Base-by-base conservation (phyloP, 2,329 filamentous ascomycete genomes). In the Hymenoscyphus repandus region DNA sequence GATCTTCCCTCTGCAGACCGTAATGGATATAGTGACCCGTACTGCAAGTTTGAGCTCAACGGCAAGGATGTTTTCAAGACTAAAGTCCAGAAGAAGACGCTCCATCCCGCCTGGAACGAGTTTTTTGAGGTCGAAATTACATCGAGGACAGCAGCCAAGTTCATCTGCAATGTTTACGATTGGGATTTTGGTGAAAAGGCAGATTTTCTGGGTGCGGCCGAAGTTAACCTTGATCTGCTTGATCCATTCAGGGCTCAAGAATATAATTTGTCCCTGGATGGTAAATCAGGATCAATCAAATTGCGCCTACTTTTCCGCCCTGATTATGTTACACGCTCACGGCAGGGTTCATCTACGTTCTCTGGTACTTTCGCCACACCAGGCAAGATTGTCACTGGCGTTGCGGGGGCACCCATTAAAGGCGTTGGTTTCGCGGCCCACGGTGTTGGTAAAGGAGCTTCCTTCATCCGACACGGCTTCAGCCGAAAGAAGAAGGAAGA, bases 101-200 rank as follows among this genome's bases (percentile, higher is more conserved):
- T 99, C 3, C 85, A 93, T 60, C 93, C 93, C 0, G 80, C 83
- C 0, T 99, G 95, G 95, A 97, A 97, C 65, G 93, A 99, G 66
- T 91, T 83, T 68, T 99, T 99, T 64, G 91, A 96, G 68, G 77
- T 89, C 1, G 76, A 83, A 1, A 74, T 99, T 47, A 83, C 88
- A 15, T 95, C 90, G 12, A 80, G 93, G 52, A 96, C 90, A 13
- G 90, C 79, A 0, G 87, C 91, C 34, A 81, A 93, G 22, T 93
- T 99, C 70, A 78, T 77, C 31, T 83, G 90, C 63, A 87, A 88
- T 50, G 84, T 97, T 2, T 95, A 85, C 67, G 93, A 99, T 66
- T 99, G 92, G 81, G 93, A 99, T 68, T 95, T 97, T 74, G 92
- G 89, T 43, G 90, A 95, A 68, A 92, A 91, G 70, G 90, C 91